Evolutionary conservation across 2,329 filamentous ascomycete genomes (phyloP), one percentile per base, ranked within the genome.

Genomic region (Albifimbria verrucaria): DNA sequence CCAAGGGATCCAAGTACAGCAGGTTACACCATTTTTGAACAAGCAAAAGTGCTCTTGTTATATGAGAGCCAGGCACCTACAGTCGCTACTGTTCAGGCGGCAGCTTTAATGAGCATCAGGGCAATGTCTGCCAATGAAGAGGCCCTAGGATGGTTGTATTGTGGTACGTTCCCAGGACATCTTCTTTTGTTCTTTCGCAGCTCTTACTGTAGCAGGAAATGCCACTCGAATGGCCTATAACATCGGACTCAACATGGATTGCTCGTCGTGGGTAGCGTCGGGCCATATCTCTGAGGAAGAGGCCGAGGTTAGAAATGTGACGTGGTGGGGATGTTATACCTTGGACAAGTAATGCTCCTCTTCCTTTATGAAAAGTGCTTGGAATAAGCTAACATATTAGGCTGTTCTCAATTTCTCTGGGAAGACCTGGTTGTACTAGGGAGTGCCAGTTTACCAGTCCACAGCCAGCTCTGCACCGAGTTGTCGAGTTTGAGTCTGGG

Each of bases 201-300:
- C 41, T 10, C 15, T n/a, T 7, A 43, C 15, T 7, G n/a, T 17
- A 9, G 5, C 11, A 61, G 61, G 62, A 2, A 65, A 57, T 9
- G 62, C 62, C 0, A 60, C 59, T 1, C 55, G 62, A 10, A 65
- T 65, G 62, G 62, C 62, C 0, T 54, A 55, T 22, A 65, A 62
- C 25, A 56, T 65, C 1, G 62, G 62, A 3, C 54, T 65, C 9
- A 54, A 65, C 9, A 20, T 64, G 0, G 62, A 65, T 18, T 58
- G 55, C 24, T 54, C 57, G 3, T 41, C 54, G 10, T 59, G 56
- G 55, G 52, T 55, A 0, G 23, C 47, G 10, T 39, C 47, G 1
- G 56, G 55, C 2, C 11, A 53, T 10, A 41, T 62, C 1, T 49
- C 51, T 0, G 51, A 57, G 43, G 52, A 59, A 1, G 62, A 64